Percentiles rank a stretch among this genome's conserved stretches.
phyloP scores from a whole-genome alignment of 352 stramenopile species.

The Elongisporangium undulatum region DNA sequence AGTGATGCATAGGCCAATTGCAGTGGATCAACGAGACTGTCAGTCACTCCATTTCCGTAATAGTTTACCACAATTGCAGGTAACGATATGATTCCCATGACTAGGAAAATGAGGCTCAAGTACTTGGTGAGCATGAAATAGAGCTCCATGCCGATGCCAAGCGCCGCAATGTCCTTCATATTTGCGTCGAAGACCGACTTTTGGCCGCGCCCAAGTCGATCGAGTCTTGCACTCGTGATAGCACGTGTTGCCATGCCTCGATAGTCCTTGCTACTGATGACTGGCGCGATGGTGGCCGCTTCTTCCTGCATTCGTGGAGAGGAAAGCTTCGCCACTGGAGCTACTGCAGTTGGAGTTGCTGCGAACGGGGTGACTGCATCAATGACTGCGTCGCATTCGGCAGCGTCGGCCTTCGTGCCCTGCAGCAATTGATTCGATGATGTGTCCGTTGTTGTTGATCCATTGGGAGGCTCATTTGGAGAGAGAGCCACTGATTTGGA shows the following conservation, averaged over 20 bases:
- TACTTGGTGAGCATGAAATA: constrained; percentile 88
- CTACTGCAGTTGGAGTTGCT: background rate
- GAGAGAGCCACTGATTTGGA: too few relatives aligned
- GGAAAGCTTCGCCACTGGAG: background rate
- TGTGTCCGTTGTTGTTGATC: too few relatives aligned
- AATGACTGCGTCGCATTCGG: background rate
- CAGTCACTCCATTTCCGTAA: constrained; percentile 56
- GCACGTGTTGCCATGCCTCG: constrained; percentile 50
- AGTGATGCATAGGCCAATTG: constrained; percentile 68
- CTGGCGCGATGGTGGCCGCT: background rate
- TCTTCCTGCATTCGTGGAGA: background rate
- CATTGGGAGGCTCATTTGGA: too few relatives aligned
- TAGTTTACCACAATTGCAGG: constrained; percentile 63
- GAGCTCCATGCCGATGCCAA: constrained; percentile 80
- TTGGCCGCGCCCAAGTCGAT: constrained; percentile 56
- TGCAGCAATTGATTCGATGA: background rate
- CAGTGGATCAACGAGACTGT: constrained; percentile 64
- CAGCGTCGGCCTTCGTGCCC: background rate
- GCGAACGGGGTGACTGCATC: background rate
- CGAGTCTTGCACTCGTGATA: constrained; percentile 23
- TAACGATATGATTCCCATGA: constrained; percentile 64
- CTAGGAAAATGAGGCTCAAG: constrained; percentile 49
- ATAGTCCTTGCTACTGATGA: constrained; percentile 44
- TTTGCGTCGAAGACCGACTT: constrained; percentile 64
- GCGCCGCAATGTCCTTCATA: constrained; percentile 67